phyloP scores from a whole-genome alignment of 2,329 filamentous ascomycete species.

The Corniculantispora saksenae region DNA sequence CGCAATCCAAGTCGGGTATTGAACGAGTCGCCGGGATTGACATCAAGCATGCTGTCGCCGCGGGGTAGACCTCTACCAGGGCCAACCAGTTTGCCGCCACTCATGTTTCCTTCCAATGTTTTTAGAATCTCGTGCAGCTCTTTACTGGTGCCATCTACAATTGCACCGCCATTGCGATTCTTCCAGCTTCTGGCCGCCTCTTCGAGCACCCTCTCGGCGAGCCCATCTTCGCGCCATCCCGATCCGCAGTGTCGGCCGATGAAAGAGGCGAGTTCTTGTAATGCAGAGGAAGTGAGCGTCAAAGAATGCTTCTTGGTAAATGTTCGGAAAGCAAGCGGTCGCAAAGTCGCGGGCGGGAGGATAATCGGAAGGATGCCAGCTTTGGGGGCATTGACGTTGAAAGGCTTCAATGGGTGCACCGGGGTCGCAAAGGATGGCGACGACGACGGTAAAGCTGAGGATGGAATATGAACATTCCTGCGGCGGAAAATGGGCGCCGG shows the following conservation, averaged over 20 bases:
- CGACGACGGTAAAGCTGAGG: conserved; percentile 75
- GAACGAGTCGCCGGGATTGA: conserved; percentile 51
- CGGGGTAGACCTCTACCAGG: conserved; percentile 51
- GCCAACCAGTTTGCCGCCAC: conserved; percentile 69
- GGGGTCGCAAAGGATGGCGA: conserved; percentile 90
- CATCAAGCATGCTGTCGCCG: conserved; percentile 65
- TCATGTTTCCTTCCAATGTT: conserved; percentile 84
- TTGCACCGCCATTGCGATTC: conserved; percentile 81
- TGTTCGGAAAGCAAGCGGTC: conserved; percentile 89
- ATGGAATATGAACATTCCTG: conserved; percentile 34
- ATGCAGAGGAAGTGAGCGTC: conserved; percentile 82
- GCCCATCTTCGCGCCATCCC: conserved; percentile 92
- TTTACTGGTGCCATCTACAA: conserved; percentile 79
- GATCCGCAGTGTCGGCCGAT: conserved; percentile 93
- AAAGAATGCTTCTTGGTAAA: conserved; percentile 98
- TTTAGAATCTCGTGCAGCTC: conserved; percentile 82
- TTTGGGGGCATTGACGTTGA: conserved; percentile 53
- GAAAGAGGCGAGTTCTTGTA: conserved; percentile 83
- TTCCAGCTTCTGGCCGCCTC: conserved; percentile 93
- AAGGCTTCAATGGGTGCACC: conserved; percentile 72
- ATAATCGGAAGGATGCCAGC: conserved; percentile 81
- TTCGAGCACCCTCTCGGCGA: conserved; percentile 89
- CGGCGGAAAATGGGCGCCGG: conserved; percentile 41
- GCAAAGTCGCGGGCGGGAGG: conserved; percentile 80
- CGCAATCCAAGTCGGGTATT: conserved; percentile 60